phyloP scores from a whole-genome alignment of 306 rosid genomes.

The Arachis hypogaea region DNA sequence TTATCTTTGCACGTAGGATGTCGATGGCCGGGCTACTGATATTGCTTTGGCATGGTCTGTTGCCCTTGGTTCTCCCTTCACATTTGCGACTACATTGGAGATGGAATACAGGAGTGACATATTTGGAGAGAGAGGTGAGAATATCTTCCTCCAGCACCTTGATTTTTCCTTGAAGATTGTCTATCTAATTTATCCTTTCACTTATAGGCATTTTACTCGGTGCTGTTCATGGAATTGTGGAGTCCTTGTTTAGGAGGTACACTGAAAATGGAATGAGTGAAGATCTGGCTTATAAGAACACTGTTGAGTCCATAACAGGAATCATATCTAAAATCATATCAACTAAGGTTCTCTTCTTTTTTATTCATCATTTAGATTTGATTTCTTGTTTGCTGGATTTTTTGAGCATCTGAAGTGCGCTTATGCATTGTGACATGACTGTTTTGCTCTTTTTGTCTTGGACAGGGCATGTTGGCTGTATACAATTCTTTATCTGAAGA shows the following conservation, averaged over 20 bases:
- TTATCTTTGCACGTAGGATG: constrained; percentile 60
- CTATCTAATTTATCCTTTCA: constrained; percentile 38
- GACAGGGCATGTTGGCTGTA: constrained; percentile 87
- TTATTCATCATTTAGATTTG: constrained; percentile 11
- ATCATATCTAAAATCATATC: constrained; percentile 82
- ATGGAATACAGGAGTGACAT: constrained; percentile 96
- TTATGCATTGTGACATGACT: constrained; percentile 25
- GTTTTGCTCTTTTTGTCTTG: constrained; percentile 7
- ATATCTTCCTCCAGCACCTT: background rate
- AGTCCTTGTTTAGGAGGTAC: constrained; percentile 89
- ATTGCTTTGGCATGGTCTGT: constrained; percentile 97
- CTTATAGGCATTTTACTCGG: constrained; percentile 89
- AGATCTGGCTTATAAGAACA: constrained; percentile 91
- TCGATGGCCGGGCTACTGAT: constrained; percentile 95
- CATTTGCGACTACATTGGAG: constrained; percentile 93
- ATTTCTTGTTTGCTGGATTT: background rate
- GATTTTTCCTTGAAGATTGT: background rate
- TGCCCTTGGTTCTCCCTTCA: constrained; percentile 98
- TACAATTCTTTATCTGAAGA: constrained; percentile 77
- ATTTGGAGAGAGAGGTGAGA: constrained; percentile 92
- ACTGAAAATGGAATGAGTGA: constrained; percentile 89
- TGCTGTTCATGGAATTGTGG: constrained; percentile 97
- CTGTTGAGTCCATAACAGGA: constrained; percentile 92
- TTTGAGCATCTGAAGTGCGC: background rate
- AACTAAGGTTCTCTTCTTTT: constrained; percentile 60